Conservation (phyloP, 805 yeast species). For the Candida silvatica region DNA sequence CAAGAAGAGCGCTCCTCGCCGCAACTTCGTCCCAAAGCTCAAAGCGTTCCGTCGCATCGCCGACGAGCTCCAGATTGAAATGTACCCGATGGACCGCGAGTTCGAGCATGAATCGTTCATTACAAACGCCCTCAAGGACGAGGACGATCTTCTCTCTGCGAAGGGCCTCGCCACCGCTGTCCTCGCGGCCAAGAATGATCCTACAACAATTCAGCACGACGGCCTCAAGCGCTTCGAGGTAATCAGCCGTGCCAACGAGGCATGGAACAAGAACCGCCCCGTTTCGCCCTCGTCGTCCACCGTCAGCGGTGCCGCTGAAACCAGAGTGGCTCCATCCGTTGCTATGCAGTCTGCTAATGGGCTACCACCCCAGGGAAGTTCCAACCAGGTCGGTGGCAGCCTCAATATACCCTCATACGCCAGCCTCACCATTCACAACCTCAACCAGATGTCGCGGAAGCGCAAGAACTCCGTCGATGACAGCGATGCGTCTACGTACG, state of each 20-base stretch:
- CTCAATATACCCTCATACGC: too few relatives aligned
- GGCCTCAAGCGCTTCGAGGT: conserved; percentile 24
- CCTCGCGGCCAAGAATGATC: conserved; percentile 2
- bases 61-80: conserved; percentile 25
- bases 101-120: conserved; percentile 26
- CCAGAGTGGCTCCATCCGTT: too few relatives aligned
- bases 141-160: conserved; percentile 15
- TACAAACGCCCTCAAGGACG: conserved; percentile 24
- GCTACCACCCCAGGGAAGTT: too few relatives aligned
- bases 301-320: not conserved
- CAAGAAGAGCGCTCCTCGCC: conserved; percentile 21
- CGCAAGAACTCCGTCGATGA: conserved; percentile 4
- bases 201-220: conserved; percentile 10
- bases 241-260: conserved; percentile 26
- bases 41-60: conserved; percentile 27
- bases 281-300: conserved; percentile 1
- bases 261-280: conserved; percentile 23
- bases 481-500: conserved; percentile 4
- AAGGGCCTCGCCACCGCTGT: conserved; percentile 7
- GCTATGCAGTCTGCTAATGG: too few relatives aligned
- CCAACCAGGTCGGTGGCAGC: not conserved
- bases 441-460: not conserved
- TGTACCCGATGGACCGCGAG: conserved; percentile 27
- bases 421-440: not conserved
- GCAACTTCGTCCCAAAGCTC: conserved; percentile 24